Base-by-base conservation (phyloP, 495 filamentous ascomycete species). In the Annulohypoxylon stygium region DNA sequence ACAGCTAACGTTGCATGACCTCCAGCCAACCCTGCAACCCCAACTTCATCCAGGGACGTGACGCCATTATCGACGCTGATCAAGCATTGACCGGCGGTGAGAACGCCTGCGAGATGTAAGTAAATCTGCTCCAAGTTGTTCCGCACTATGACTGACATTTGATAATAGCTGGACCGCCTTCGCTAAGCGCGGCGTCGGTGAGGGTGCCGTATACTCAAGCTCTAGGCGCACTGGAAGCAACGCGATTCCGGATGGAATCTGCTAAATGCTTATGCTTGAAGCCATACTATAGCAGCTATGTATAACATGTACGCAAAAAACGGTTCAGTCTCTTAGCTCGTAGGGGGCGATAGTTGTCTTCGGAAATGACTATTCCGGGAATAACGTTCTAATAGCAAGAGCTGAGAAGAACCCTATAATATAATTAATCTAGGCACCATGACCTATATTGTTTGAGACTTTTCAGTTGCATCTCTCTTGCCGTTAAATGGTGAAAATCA, bases 41-140 rank as follows among this genome's bases (percentile, higher is more conserved):
- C 23, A 85, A 80, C 66, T 87, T 88, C 76, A 55, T 86, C 34
- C 78, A 80, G 25, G 86, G 82, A 10, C 80, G 86, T 34, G 81
- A 87, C 59, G 85, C 86, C 37, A 87, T 88, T 74, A 54, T 88
- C 4, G 86, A 88, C 69, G 86, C 86, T 0, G 86, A 88, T 70
- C 60, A 69, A 26, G 80, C 79, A 4, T 69, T 87, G n/a, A 88
- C 86, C 16, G 83, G 81, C 5, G 86, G 86, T 7, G 79, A 77
- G 57, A 88, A 88, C 67, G 60, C 65, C 51, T 88, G 86, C 60
- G 83, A 82, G 75, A 78, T 88, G 72, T 75, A 75, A 71, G 72
- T 70, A 45, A 60, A 33, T 20, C 47, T 5, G 1, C 4, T 54
- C 25, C 5, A 3, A 30, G 3, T 30, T 30, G 30, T 30, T 0